These are phyloP conservation scores for Leptodermis oblonga DNA, from an alignment of 257 asterid species.

Conservation along the genomic window DNA sequence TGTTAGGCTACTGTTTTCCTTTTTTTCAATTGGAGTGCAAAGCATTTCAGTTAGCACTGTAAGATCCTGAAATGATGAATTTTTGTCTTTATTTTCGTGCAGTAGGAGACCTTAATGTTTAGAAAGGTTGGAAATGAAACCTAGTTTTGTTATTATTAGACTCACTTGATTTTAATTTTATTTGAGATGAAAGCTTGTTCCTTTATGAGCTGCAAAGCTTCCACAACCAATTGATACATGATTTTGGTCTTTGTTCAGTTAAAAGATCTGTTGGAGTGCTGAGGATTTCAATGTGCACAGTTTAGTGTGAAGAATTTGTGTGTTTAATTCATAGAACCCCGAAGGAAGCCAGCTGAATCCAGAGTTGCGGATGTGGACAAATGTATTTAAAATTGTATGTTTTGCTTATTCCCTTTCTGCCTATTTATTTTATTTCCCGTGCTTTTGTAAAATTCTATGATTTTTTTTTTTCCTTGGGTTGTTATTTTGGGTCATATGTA, in stretches of 20 bases:
- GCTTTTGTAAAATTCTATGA: not conserved
- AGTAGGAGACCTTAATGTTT: no score
- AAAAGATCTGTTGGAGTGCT: not conserved
- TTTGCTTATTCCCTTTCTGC: not conserved
- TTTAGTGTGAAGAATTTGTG: not conserved
- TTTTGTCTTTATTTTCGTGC: not conserved
- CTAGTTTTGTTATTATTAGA: not conserved
- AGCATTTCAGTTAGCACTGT: not conserved
- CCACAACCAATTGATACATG: not conserved
- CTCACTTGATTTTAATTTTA: no score
- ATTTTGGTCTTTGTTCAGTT: slow-evolving; percentile 3
- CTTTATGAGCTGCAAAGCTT: not conserved
- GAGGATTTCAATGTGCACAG: slow-evolving; percentile 5
- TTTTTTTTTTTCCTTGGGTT: not conserved
- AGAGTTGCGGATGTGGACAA: slow-evolving; percentile 74
- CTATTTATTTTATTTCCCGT: not conserved
- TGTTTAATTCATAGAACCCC: not conserved
- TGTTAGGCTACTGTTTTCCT: not conserved
- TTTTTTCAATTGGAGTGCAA: not conserved
- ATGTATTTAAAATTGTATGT: slow-evolving; percentile 90
- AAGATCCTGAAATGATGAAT: not conserved
- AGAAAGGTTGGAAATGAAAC: not conserved
- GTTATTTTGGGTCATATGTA: not conserved
- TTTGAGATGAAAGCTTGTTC: not conserved
- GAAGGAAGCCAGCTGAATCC: slow-evolving; percentile 6